Conservation (phyloP, 179 eudicot species). For the Spergularia azorica region DNA sequence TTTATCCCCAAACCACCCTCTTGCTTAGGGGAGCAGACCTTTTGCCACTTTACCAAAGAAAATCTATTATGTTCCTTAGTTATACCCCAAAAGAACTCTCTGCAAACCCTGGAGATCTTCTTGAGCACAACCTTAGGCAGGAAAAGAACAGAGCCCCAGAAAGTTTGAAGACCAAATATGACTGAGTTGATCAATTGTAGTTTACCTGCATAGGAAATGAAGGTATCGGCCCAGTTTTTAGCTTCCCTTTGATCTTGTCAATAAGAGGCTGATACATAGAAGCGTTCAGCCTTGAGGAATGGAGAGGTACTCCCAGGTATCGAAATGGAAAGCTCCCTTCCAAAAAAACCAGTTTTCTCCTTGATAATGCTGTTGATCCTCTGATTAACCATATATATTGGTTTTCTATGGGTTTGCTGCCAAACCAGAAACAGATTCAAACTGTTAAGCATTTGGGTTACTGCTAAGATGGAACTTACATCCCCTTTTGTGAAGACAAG, state of each 20-base stretch:
- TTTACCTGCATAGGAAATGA: not conserved
- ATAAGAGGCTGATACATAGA: not conserved
- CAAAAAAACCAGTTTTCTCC: not conserved
- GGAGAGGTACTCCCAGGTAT: not conserved
- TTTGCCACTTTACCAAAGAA: no score
- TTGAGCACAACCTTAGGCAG: no score
- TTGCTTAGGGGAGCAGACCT: no score
- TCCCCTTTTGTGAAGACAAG: not conserved
- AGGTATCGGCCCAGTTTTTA: not conserved
- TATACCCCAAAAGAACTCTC: no score
- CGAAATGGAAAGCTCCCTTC: not conserved
- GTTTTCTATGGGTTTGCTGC: not conserved
- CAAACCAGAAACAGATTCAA: not conserved
- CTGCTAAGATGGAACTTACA: fast-evolving
- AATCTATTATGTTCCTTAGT: no score
- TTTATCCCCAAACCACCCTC: no score
- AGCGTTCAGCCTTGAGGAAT: not conserved
- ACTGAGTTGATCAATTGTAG: not conserved
- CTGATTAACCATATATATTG: not conserved
- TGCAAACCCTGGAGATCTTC: no score
- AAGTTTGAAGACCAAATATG: no score
- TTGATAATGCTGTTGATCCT: not conserved
- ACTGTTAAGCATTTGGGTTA: not conserved
- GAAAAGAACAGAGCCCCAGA: no score
- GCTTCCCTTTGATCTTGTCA: no score